Conservation (phyloP, 2,329 filamentous ascomycete species). For the Mycocentrospora acerina region DNA sequence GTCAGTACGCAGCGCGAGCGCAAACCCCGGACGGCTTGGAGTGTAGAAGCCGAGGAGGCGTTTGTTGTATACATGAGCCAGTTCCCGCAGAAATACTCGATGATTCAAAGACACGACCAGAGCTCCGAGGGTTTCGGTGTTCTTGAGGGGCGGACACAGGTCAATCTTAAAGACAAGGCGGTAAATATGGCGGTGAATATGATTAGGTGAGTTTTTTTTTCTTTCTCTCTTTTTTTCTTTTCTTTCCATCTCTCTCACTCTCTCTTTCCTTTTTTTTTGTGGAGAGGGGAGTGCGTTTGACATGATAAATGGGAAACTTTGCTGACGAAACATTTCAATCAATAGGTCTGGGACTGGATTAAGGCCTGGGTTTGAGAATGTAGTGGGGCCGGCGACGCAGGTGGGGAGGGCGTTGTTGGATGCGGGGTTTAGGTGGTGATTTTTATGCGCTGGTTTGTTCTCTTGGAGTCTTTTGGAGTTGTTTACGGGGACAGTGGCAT, state of each 20-base stretch:
- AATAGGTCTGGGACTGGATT: conserved; percentile 35
- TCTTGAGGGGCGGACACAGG: conserved; percentile 48
- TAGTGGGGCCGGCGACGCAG: conserved; percentile 18
- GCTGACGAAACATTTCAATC: conserved; percentile 9
- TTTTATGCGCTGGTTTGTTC: no score
- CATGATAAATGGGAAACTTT: no score
- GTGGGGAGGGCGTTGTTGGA: conserved; percentile 20
- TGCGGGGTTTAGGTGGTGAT: conserved; percentile 23
- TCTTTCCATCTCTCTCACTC: no score
- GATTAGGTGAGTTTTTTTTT: conserved; percentile 38
- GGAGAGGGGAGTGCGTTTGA: no score
- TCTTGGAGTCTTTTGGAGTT: no score
- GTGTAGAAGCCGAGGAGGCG: conserved; percentile 36
- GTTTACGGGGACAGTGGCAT: no score
- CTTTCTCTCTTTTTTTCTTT: no score
- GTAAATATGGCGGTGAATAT: conserved; percentile 43
- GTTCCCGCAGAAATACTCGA: conserved; percentile 50
- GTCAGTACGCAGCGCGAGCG: conserved; percentile 11
- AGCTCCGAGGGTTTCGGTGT: conserved; percentile 15
- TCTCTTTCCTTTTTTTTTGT: no score
- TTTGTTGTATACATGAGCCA: conserved; percentile 54
- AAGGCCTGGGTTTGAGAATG: conserved; percentile 28
- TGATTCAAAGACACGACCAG: conserved; percentile 42
- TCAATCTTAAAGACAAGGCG: conserved; percentile 53
- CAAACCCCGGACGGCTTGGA: conserved; percentile 26